Conservation (phyloP, 305 asterid species). For the Solanum aculeatissimum region DNA sequence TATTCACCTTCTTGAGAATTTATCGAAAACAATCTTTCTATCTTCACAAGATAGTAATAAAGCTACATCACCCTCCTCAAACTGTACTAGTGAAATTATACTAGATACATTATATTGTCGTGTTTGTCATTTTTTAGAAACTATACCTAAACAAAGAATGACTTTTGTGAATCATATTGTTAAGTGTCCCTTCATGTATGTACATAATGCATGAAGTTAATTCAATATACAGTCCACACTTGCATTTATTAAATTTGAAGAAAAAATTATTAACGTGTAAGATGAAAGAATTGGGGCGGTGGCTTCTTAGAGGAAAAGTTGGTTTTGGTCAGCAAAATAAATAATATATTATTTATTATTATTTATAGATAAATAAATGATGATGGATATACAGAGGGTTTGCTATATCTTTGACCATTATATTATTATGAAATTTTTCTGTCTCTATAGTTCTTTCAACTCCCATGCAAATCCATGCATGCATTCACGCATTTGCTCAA, state of each 20-base stretch:
- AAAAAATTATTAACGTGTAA: not conserved
- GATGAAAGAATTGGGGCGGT: constrained; percentile 2
- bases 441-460: not conserved
- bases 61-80: not conserved
- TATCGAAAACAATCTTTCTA: not conserved
- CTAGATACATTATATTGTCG: not conserved
- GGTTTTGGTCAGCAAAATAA: not conserved
- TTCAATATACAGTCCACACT: not conserved
- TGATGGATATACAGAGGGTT: too few species aligned
- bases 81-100: not conserved
- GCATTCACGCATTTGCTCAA: not conserved
- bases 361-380: too few species aligned
- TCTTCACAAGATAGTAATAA: not conserved
- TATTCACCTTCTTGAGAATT: not conserved
- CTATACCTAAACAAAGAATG: not conserved
- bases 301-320: not conserved
- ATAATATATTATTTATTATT: not conserved
- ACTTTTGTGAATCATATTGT: not conserved
- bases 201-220: not conserved
- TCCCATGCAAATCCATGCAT: not conserved
- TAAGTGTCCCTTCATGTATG: not conserved
- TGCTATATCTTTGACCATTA: not conserved
- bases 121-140: not conserved
- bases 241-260: not conserved
- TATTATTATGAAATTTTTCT: not conserved